phyloP scores from a whole-genome alignment of 257 asterid genomes.

The Gentiana macrophylla region DNA sequence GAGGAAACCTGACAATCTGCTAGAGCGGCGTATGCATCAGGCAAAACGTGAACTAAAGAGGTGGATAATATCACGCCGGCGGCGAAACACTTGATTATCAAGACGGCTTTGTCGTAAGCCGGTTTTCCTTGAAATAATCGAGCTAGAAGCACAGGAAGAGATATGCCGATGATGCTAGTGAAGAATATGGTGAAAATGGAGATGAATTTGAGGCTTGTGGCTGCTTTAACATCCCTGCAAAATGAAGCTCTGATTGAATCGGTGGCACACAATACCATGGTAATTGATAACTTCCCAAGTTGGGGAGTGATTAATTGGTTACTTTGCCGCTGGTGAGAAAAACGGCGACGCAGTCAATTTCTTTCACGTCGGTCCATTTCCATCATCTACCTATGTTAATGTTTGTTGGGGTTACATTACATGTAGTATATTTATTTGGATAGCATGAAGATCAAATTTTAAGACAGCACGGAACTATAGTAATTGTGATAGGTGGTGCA shows the following conservation, averaged over 20 bases:
- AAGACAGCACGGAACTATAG: too few species aligned
- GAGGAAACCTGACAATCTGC: slow-evolving; percentile 32
- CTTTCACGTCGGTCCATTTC: too few species aligned
- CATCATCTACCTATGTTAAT: too few species aligned
- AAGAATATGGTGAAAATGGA: slow-evolving; percentile 20
- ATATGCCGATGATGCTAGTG: slow-evolving; percentile 25
- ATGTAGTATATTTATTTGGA: too few species aligned
- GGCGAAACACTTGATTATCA: slow-evolving; percentile 30
- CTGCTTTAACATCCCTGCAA: slow-evolving; percentile 25
- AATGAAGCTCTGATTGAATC: slow-evolving; percentile 18
- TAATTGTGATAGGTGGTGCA: too few species aligned
- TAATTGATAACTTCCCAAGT: too few species aligned
- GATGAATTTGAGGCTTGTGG: slow-evolving; percentile 17
- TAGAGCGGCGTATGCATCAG: slow-evolving; percentile 29
- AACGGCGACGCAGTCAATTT: too few species aligned
- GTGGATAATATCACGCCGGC: slow-evolving; percentile 35
- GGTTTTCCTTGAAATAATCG: slow-evolving; percentile 30
- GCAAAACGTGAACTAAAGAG: slow-evolving; percentile 30
- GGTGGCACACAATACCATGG: slow-evolving; percentile 19
- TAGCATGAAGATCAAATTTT: too few species aligned
- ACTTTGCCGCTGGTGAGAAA: too few species aligned
- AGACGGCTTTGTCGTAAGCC: slow-evolving; percentile 25
- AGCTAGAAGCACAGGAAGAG: slow-evolving; percentile 20
- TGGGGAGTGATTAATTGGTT: too few species aligned
- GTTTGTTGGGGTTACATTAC: too few species aligned